These are phyloP conservation scores for Blastocystis sp. DNA, from an alignment of 352 stramenopile species.

Conservation along the genomic window DNA sequence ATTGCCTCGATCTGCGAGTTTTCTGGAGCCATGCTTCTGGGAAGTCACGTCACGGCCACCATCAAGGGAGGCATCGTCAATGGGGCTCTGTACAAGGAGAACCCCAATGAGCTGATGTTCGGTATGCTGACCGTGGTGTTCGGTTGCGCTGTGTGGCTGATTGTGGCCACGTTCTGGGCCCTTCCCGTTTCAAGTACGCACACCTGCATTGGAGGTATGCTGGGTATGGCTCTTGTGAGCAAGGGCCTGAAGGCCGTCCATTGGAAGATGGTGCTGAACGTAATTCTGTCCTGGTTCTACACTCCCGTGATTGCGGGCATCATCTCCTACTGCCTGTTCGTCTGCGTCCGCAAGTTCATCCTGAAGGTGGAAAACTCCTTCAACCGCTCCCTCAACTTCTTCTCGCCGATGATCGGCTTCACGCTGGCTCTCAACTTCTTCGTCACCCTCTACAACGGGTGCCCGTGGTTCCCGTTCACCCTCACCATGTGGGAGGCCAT, in stretches of 20 bases:
- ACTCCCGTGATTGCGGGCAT: slow-evolving; percentile 76
- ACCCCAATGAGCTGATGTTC: slow-evolving; percentile 77
- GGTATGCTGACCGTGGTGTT: slow-evolving; percentile 77
- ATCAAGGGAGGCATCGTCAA: slow-evolving; percentile 77
- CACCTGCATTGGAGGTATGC: slow-evolving; percentile 75
- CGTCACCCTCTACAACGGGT: slow-evolving; percentile 74
- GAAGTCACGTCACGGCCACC: slow-evolving; percentile 77
- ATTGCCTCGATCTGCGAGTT: slow-evolving; percentile 80
- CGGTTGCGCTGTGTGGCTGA: slow-evolving; percentile 74
- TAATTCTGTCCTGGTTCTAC: slow-evolving; percentile 78
- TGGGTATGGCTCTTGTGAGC: slow-evolving; percentile 75
- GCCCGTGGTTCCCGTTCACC: slow-evolving; percentile 13
- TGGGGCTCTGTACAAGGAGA: slow-evolving; percentile 74
- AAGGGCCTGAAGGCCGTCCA: slow-evolving; percentile 74
- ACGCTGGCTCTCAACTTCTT: slow-evolving; percentile 74
- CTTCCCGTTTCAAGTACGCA: slow-evolving; percentile 77
- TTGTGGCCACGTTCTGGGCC: slow-evolving; percentile 73
- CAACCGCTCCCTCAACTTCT: slow-evolving; percentile 72
- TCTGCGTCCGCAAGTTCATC: slow-evolving; percentile 73
- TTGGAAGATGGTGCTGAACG: slow-evolving; percentile 74
- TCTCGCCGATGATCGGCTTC: slow-evolving; percentile 75
- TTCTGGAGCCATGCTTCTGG: slow-evolving; percentile 78
- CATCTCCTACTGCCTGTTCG: slow-evolving; percentile 76
- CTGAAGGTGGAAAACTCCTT: slow-evolving; percentile 72
- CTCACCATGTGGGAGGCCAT: slow-evolving; percentile 5